phyloP scores from a whole-genome alignment of 2,329 filamentous ascomycete species.

The Fusarium pseudocircinatum region DNA sequence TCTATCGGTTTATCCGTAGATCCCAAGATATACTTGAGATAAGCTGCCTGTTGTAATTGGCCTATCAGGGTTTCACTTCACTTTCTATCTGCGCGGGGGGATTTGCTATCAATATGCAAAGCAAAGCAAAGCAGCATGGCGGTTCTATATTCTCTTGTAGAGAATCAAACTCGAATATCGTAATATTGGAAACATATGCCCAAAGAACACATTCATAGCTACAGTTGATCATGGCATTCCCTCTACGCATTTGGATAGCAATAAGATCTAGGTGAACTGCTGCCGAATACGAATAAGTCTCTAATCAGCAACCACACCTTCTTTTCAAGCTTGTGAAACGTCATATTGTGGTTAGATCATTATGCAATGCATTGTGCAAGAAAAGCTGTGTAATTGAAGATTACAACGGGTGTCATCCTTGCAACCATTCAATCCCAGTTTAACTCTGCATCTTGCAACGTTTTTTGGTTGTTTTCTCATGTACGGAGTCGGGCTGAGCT shows the following conservation, averaged over 20 bases:
- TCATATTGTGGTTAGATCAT: constrained; percentile 12
- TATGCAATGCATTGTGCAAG: constrained; percentile 6
- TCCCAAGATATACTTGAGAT: not conserved
- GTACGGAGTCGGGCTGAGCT: constrained; percentile 12
- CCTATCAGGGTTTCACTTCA: not conserved
- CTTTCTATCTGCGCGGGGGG: not conserved
- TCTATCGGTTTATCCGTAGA: not conserved
- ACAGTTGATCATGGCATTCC: not conserved
- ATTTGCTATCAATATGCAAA: not conserved
- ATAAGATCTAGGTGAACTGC: not conserved
- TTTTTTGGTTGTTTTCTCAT: constrained; percentile 8
- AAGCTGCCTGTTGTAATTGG: not conserved
- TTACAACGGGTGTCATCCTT: constrained; percentile 1
- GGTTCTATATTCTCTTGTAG: too few relatives aligned
- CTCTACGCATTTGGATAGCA: not conserved
- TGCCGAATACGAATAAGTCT: constrained; percentile 41
- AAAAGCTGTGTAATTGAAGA: not conserved
- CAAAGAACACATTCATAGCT: not conserved
- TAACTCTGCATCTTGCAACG: not conserved
- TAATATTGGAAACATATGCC: not conserved
- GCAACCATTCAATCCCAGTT: not conserved
- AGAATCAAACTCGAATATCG: not conserved
- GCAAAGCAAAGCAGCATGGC: not conserved
- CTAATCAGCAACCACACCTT: constrained; percentile 12
- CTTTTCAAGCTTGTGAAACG: constrained; percentile 12